phyloP scores from a whole-genome alignment of 140 eudicot genomes.

The Cichorium intybus region DNA sequence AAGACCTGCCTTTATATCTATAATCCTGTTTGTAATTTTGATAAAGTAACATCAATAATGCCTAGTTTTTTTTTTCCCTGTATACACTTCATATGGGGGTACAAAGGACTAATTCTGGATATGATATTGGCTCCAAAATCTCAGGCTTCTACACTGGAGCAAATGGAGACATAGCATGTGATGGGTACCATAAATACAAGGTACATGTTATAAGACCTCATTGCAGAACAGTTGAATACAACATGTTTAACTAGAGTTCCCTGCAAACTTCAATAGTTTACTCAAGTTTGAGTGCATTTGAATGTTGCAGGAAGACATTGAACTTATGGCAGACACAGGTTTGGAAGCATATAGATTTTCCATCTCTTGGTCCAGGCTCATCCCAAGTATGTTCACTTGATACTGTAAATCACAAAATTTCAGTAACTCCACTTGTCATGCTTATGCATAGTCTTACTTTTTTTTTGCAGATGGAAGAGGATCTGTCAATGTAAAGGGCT shows the following conservation, averaged over 20 bases:
- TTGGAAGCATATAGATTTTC: not conserved
- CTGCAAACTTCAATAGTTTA: not conserved
- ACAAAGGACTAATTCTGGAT: not conserved
- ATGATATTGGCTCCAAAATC: not conserved
- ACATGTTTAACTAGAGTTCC: not conserved
- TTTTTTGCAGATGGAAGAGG: slow-evolving; percentile 38
- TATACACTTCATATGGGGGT: not conserved
- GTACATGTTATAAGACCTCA: not conserved
- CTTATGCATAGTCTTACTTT: not conserved
- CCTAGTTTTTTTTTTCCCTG: too few species aligned
- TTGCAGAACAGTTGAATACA: not conserved
- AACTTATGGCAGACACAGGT: not conserved
- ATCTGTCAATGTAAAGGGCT: slow-evolving; percentile 39
- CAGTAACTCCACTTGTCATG: not conserved
- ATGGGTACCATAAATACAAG: not conserved
- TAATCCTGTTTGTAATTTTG: too few species aligned
- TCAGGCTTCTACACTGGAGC: not conserved
- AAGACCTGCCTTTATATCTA: too few species aligned
- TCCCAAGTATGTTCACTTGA: not conserved
- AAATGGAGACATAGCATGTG: not conserved
- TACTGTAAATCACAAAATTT: not conserved
- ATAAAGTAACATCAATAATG: too few species aligned
- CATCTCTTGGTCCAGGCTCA: not conserved
- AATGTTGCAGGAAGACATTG: not conserved
- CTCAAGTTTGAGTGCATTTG: not conserved